A percentile compares a stretch with the other conserved stretches of the same genome.
Evolutionary conservation across 2,329 filamentous ascomycete genomes (phyloP).

Genomic region (Raffaelea ambrosiae): DNA sequence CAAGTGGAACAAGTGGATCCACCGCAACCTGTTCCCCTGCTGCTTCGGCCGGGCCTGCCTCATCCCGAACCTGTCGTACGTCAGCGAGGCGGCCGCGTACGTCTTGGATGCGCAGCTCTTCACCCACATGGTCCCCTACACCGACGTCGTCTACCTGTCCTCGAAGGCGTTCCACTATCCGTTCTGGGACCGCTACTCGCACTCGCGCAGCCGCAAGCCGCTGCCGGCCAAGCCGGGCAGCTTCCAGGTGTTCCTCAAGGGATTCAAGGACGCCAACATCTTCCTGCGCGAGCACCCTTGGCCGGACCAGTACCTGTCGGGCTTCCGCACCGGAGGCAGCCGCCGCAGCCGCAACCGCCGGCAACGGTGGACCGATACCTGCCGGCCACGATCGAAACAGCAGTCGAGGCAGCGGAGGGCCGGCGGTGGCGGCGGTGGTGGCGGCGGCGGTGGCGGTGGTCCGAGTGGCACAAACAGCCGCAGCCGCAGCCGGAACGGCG

Average conservation of each 20-base stretch:
- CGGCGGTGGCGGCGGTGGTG: background rate
- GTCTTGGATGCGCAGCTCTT: conserved; percentile 84
- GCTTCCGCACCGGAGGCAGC: conserved; percentile 61
- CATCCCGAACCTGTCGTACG: conserved; percentile 95
- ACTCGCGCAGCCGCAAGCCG: conserved; percentile 77
- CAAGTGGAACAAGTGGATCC: conserved; percentile 99
- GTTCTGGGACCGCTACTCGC: conserved; percentile 88
- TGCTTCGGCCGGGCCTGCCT: conserved; percentile 85
- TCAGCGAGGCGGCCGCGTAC: conserved; percentile 95
- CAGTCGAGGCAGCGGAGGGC: conserved; percentile 23
- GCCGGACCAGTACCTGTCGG: conserved; percentile 77
- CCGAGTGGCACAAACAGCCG: background rate
- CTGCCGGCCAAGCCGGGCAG: conserved; percentile 87
- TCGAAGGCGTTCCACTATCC: conserved; percentile 98
- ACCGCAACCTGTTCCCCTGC: conserved; percentile 93
- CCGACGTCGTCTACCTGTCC: conserved; percentile 85
- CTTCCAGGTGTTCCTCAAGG: conserved; percentile 95
- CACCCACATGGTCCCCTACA: conserved; percentile 91
- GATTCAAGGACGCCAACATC: conserved; percentile 93
- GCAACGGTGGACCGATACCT: conserved; percentile 73
- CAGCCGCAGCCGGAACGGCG: background rate
- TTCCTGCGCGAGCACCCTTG: conserved; percentile 93
- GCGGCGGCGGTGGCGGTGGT: background rate
- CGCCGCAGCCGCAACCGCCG: conserved; percentile 35
- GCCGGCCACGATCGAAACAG: conserved; percentile 51